Evolutionary conservation across 2,329 filamentous ascomycete genomes (phyloP).

Genomic region (Helminthosporium solani): DNA sequence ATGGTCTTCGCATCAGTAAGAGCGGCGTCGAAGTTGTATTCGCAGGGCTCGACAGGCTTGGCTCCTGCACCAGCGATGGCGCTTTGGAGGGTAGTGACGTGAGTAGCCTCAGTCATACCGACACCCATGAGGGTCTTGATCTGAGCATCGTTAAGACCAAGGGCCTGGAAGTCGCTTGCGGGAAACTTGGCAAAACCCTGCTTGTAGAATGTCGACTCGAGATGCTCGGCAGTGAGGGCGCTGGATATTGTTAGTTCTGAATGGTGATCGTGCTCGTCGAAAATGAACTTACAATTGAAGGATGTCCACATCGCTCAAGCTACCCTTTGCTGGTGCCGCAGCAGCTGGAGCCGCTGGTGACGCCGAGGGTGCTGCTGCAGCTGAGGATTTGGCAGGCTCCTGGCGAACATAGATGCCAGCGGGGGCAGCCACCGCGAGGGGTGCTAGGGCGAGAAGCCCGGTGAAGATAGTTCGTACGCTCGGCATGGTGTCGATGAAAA

Average conservation of each 20-base stretch:
- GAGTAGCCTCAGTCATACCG: conserved; percentile 62
- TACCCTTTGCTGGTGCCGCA: conserved; percentile 22
- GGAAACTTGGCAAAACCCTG: conserved; percentile 69
- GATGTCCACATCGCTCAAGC: conserved; percentile 52
- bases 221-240: conserved; percentile 72
- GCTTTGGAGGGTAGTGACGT: conserved; percentile 61
- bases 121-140: conserved; percentile 63
- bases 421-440: conserved; percentile 35
- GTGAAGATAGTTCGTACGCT: conserved; percentile 39
- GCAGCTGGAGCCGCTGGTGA: conserved; percentile 13
- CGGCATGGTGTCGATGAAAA: conserved; percentile 34
- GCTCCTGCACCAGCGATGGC: conserved; percentile 63
- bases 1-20: conserved; percentile 66
- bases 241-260: conserved; percentile 46
- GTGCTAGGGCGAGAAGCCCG: conserved; percentile 38
- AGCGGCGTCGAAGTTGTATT: conserved; percentile 64
- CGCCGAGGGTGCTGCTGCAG: conserved; percentile 18
- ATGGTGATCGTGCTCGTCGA: background rate
- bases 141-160: conserved; percentile 58
- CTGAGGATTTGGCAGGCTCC: conserved; percentile 15
- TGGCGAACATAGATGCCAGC: conserved; percentile 28
- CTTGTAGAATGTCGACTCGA: conserved; percentile 72
- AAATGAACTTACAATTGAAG: conserved; percentile 53
- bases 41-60: conserved; percentile 67
- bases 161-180: conserved; percentile 62